phyloP scores from a whole-genome alignment of 2,329 filamentous ascomycete genomes.

The Aureobasidium zeae region DNA sequence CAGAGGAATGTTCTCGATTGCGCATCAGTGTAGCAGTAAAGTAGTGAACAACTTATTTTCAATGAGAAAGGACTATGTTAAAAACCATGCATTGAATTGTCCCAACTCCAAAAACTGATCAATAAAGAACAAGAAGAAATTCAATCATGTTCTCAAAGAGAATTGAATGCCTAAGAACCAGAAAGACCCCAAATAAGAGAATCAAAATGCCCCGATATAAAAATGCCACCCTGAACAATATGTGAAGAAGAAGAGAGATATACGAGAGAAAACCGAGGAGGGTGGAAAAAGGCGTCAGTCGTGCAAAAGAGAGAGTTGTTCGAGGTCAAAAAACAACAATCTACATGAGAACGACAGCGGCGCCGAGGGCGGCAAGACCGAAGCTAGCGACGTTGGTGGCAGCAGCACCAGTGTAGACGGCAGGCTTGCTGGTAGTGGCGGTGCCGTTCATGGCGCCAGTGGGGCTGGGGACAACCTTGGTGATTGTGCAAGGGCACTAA shows the following conservation, averaged over 20 bases:
- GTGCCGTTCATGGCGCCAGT: not conserved
- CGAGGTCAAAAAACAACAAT: not conserved
- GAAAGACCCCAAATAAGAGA: not conserved
- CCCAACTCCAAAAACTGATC: not conserved
- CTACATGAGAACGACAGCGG: conserved; percentile 13
- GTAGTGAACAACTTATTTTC: too few relatives aligned
- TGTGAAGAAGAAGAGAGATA: not conserved
- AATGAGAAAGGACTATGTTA: too few relatives aligned
- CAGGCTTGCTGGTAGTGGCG: conserved; percentile 7
- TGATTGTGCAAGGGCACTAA: conserved; percentile 16
- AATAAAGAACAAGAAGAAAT: too few relatives aligned
- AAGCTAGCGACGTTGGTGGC: not conserved
- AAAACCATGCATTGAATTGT: too few relatives aligned
- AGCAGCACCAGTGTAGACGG: conserved; percentile 5
- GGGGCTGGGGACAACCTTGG: not conserved
- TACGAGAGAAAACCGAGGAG: not conserved
- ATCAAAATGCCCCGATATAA: not conserved
- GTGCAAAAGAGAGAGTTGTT: not conserved
- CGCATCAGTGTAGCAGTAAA: too few relatives aligned
- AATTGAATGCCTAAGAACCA: too few relatives aligned
- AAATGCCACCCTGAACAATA: not conserved
- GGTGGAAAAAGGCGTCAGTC: not conserved
- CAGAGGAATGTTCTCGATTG: too few relatives aligned
- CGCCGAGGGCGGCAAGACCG: conserved; percentile 10
- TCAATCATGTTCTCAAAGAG: too few relatives aligned